phyloP scores from a whole-genome alignment of 305 asterid genomes.

The Nicotiana rustica region DNA sequence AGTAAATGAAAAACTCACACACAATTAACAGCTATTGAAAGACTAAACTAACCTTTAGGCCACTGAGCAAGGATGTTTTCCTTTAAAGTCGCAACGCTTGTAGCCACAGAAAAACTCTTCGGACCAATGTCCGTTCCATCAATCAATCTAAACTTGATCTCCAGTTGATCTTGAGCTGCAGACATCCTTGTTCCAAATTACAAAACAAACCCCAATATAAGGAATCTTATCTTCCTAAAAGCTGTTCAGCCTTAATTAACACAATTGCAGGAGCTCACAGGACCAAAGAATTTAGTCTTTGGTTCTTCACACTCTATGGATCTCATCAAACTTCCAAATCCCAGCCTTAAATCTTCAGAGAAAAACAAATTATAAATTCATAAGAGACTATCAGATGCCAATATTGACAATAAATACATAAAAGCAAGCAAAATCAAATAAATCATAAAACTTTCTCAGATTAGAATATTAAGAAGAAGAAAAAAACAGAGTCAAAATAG shows the following conservation, averaged over 20 bases:
- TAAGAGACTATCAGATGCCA: conserved; percentile 8
- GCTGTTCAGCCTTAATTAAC: conserved; percentile 30
- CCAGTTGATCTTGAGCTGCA: conserved; percentile 51
- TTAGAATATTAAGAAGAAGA: conserved; percentile 11
- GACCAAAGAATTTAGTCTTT: conserved; percentile 36
- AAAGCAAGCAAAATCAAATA: not conserved
- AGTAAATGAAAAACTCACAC: not conserved
- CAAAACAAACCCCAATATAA: conserved; percentile 44
- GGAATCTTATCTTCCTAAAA: conserved; percentile 39
- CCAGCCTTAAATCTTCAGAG: conserved; percentile 30
- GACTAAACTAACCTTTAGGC: conserved; percentile 80
- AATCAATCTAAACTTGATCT: conserved; percentile 86
- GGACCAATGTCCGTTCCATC: conserved; percentile 99
- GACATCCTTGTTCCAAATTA: conserved; percentile 37
- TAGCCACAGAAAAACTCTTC: conserved; percentile 62
- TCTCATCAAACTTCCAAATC: conserved; percentile 25
- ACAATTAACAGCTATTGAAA: conserved; percentile 32
- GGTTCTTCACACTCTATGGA: conserved; percentile 31
- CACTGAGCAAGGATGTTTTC: conserved; percentile 87
- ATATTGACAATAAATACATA: conserved; percentile 12
- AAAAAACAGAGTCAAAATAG: conserved; percentile 38
- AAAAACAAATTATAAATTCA: not conserved
- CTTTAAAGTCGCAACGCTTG: conserved; percentile 83
- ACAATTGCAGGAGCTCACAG: conserved; percentile 9
- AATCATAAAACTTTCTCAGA: not conserved